These are phyloP conservation scores for Candida sojae DNA, from an alignment of 1,139 yeast species.

Conservation along the genomic window DNA sequence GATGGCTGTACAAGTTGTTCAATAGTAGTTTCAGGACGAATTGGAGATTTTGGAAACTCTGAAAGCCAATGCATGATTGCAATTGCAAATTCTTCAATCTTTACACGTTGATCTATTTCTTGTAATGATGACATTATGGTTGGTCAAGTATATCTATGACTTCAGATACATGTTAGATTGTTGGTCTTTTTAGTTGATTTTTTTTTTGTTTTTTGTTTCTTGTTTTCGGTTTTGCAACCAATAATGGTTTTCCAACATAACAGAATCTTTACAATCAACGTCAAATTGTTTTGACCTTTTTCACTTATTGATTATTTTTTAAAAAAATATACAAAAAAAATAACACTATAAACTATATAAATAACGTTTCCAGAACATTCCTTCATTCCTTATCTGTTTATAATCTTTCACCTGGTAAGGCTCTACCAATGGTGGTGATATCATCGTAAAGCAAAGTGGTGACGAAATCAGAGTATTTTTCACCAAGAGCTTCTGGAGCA, in stretches of 20 bases:
- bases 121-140: background rate
- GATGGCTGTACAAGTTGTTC: conserved; percentile 18
- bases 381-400: conserved; percentile 17
- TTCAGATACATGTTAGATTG: no score
- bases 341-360: conserved; percentile 3
- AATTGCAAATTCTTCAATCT: conserved; percentile 3
- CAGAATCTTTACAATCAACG: background rate
- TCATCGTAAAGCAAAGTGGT: conserved; percentile 73
- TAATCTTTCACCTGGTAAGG: conserved; percentile 46
- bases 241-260: background rate
- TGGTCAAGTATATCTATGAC: no score
- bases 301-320: background rate
- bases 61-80: conserved; percentile 28
- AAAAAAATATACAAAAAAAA: background rate
- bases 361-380: conserved; percentile 7
- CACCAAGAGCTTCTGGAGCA: conserved; percentile 67
- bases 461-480: conserved; percentile 70
- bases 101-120: background rate
- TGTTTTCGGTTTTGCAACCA: background rate
- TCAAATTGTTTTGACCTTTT: background rate
- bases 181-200: background rate
- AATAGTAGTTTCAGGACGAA: conserved; percentile 11
- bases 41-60: conserved; percentile 23
- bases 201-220: background rate
- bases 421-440: conserved; percentile 57